Base-by-base conservation (phyloP, 768 basidiomycete genomes). In the Royoungia palumana region DNA sequence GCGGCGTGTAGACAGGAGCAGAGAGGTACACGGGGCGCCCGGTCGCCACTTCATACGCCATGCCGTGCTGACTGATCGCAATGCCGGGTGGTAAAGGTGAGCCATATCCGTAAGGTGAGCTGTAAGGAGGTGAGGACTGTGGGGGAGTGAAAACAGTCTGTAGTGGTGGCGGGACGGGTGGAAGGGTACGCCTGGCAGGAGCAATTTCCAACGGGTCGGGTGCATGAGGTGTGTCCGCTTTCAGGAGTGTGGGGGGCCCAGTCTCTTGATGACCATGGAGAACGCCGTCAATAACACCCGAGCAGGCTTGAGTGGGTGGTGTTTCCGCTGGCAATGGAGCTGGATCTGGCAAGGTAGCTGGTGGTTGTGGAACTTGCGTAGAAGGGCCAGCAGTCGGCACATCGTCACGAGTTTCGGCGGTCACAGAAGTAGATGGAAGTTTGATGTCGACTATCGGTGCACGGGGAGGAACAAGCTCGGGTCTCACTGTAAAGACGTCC, bases 21-120 rank as follows among this genome's bases (percentile, higher is more conserved):
- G 82, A 78, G 24, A 91, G 73, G 58, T 85, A 85, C 28, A 92
- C 83, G 11, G 87, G 80, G 34, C 87, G 87, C 35, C 90, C 90
- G 5, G 87, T 90, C 13, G 87, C 82, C 44, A 90, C 62, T 65
- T 92, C 89, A 61, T 84, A 91, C n/a, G 87, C 75, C 70, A 89
- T 75, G 27, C 89, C 89, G 51, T 87, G 83, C 46, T 82, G 79
- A 55, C 82, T 83, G 61, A 89, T 69, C 13, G 77, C 87, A 42
- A 90, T 75, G 41, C 89, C 89, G 13, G 82, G 82, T n/a, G 89
- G 79, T 17, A 84, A 53, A 7, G 75, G 66, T 8, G 73, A 71
- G 6, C 75, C 72, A 62, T 80, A 87, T 2, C 71, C 70, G 46
- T 87, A 91, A 14, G 86, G 79, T 9, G 89, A 82, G n/a, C 77